Percentiles rank a stretch among this genome's conserved stretches.
Conservation (phyloP, 2,329 filamentous ascomycete genomes). For the Venturia effusa region DNA sequence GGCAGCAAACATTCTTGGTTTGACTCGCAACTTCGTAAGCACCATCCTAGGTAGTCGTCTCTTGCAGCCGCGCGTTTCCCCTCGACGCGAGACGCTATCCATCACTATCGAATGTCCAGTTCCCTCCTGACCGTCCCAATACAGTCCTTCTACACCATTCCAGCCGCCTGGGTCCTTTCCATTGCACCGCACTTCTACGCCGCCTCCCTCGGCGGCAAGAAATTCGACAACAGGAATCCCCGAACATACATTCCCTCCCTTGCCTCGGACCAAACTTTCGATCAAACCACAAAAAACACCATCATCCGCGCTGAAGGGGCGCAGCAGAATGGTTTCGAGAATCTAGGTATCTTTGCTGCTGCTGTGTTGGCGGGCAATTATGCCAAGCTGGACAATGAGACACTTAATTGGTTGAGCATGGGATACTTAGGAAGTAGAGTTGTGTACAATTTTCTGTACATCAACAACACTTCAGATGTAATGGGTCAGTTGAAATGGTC, state of each 20-base stretch:
- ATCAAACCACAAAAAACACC: constrained; percentile 22
- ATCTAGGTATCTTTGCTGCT: constrained; percentile 28
- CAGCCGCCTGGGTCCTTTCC: constrained; percentile 21
- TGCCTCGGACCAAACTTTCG: constrained; percentile 21
- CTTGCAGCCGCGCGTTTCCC: background rate
- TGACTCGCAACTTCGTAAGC: constrained; percentile 5
- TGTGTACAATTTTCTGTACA: constrained; percentile 21
- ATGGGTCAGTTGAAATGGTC: background rate
- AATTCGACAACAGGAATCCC: constrained; percentile 20
- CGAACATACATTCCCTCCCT: constrained; percentile 20
- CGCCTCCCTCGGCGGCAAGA: constrained; percentile 13
- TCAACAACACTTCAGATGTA: constrained; percentile 16
- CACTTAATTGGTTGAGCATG: constrained; percentile 19
- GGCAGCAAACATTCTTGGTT: background rate
- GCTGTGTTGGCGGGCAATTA: constrained; percentile 29
- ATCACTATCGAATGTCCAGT: background rate
- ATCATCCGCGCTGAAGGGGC: constrained; percentile 28
- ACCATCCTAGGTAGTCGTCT: background rate
- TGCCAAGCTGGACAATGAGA: constrained; percentile 20
- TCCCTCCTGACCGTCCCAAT: background rate
- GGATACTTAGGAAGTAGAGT: constrained; percentile 19
- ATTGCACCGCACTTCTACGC: constrained; percentile 26
- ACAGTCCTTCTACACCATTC: constrained; percentile 8
- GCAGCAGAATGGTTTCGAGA: constrained; percentile 28
- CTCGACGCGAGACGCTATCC: background rate